Base-by-base conservation (phyloP, 768 basidiomycete genomes). In the Rhizopogon vesiculosus region DNA sequence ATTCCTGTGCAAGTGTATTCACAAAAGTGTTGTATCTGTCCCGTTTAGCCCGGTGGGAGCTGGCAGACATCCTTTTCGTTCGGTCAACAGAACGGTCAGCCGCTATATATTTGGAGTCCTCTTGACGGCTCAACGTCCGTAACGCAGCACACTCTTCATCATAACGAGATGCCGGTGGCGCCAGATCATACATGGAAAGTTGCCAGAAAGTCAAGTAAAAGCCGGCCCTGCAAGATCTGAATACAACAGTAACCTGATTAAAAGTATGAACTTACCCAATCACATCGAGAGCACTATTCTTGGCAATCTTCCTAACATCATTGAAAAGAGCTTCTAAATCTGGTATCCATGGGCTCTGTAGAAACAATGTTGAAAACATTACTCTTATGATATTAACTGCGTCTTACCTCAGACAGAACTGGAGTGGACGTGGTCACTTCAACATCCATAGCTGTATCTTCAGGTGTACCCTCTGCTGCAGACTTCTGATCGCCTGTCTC, bases 121-220 rank as follows among this genome's bases (percentile, higher is more conserved):
- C 88, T 62, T 86, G 79, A 3, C 81, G 82, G 63, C 85, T 87
- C 29, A 88, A 72, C 4, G 78, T 71, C 39, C 82, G 78, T 31
- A 91, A 68, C 15, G 77, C 74, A 25, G 80, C 76, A 31, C 83
- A 81, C 64, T 93, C 89, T 64, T 90, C 87, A 44, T 91, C 86
- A 58, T 98, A 99, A 56, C 82, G 83, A 6, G 82, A 65, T 16
- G 79, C 76, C 0, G 95, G 93, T 12, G 91, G 88, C 1, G 83
- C 74, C 35, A 98, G 78, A 69, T 99, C 97, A 64, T 93, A 91
- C 35, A 89, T 88, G 1, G 92, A 89, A 51, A 98, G 72, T 68
- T 98, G 95, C 97, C 97, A 99, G 74, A 98, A 99, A 3, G 95
- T 93, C 45, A 91, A 72, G 65, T 94, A 98, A 73, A 99, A 98